These are phyloP conservation scores for Xylaria sp. DNA, from an alignment of 2,329 filamentous ascomycete genomes.

Conservation along the genomic window DNA sequence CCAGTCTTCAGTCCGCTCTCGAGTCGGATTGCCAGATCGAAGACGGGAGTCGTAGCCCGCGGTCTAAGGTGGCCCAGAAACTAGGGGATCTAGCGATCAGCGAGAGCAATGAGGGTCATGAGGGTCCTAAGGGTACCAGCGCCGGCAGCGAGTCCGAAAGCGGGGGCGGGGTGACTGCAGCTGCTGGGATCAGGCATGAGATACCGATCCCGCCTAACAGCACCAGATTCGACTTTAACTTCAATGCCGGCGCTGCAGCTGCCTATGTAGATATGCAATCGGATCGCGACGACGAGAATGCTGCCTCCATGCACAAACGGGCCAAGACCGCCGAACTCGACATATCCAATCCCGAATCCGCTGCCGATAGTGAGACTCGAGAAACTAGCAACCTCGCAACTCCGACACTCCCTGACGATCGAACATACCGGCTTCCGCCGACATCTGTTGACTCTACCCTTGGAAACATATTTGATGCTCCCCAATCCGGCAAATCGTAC, in stretches of 20 bases:
- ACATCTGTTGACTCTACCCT: slow-evolving; percentile 34
- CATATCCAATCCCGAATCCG: slow-evolving; percentile 19
- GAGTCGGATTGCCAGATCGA: slow-evolving; percentile 36
- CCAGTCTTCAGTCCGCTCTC: slow-evolving; percentile 28
- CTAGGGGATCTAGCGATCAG: slow-evolving; percentile 57
- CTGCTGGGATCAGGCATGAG: slow-evolving; percentile 25
- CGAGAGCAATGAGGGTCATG: slow-evolving; percentile 19
- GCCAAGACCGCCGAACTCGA: slow-evolving; percentile 41
- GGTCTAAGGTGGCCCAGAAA: slow-evolving; percentile 56
- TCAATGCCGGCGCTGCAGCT: slow-evolving; percentile 34
- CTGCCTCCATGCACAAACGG: slow-evolving; percentile 46
- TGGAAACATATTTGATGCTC: slow-evolving; percentile 22
- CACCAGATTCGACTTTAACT: slow-evolving; percentile 40
- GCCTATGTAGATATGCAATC: slow-evolving; percentile 36
- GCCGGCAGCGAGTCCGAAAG: slow-evolving; percentile 36
- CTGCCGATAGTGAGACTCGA: neutral
- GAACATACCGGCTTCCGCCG: slow-evolving; percentile 29
- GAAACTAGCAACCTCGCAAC: slow-evolving; percentile 24
- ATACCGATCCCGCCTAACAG: slow-evolving; percentile 24
- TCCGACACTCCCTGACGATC: slow-evolving; percentile 21
- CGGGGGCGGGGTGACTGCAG: slow-evolving; percentile 51
- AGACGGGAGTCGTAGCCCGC: slow-evolving; percentile 59
- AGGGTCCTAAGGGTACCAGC: slow-evolving; percentile 8
- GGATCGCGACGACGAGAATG: slow-evolving; percentile 40
- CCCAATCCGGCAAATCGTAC: slow-evolving; percentile 35